Percentiles rank a stretch among this genome's conserved stretches.
These are phyloP conservation scores for Fusarium guadeloupense DNA, from an alignment of 2,329 filamentous ascomycete species.

Conservation along the genomic window DNA sequence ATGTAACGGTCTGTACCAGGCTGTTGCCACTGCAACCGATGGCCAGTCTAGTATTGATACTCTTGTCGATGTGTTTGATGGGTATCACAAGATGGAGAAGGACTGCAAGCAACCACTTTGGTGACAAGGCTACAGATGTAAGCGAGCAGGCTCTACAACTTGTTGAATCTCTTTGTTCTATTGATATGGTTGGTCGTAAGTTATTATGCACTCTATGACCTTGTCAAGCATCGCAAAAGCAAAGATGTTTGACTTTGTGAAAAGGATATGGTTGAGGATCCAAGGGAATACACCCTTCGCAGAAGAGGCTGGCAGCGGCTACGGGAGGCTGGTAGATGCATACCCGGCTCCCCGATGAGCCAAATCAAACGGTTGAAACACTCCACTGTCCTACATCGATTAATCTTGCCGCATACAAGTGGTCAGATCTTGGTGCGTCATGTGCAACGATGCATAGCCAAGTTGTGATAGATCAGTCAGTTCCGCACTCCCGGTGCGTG, in stretches of 20 bases:
- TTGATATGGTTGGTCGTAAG: constrained; percentile 3
- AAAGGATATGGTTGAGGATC: no score
- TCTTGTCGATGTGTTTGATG: constrained; percentile 26
- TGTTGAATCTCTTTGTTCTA: constrained; percentile 34
- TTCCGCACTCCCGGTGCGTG: not conserved
- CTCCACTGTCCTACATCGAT: not conserved
- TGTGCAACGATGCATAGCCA: not conserved
- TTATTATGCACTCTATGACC: constrained; percentile 8
- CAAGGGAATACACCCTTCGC: constrained; percentile 5
- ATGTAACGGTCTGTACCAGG: not conserved
- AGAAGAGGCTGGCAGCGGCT: not conserved
- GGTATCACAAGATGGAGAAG: constrained; percentile 29
- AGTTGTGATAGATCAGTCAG: not conserved
- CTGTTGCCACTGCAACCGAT: not conserved
- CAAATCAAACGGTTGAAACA: not conserved
- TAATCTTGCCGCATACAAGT: not conserved
- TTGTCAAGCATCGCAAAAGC: constrained; percentile 17
- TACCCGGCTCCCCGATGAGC: not conserved
- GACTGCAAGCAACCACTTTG: constrained; percentile 23
- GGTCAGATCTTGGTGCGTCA: not conserved
- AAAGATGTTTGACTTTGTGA: no score
- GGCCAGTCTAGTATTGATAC: not conserved
- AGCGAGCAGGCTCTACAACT: constrained; percentile 38
- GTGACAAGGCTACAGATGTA: constrained; percentile 42
- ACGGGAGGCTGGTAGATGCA: not conserved